A percentile compares a stretch with the other conserved stretches of the same genome.
phyloP scores from a whole-genome alignment of 768 basidiomycete genomes.

The Zangia roseola region DNA sequence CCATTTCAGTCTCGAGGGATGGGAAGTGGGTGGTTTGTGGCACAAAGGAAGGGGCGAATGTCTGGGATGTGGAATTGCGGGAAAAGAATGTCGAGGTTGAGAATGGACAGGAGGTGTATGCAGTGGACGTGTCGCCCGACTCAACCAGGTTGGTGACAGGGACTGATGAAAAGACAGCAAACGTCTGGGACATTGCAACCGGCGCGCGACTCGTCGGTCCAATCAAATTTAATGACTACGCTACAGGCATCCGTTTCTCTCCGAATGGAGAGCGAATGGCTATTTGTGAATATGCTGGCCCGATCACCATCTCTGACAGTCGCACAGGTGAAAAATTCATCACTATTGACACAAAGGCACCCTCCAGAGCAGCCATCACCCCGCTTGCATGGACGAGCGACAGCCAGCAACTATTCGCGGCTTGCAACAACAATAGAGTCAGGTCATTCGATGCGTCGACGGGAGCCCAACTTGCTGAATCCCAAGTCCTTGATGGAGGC shows the following conservation, averaged over 20 bases:
- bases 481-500: too few relatives aligned
- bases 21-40: not conserved
- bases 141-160: conserved; percentile 5
- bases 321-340: not conserved
- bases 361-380: not conserved
- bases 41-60: not conserved
- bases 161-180: not conserved
- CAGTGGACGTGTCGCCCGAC: not conserved
- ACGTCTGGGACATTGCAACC: not conserved
- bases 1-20: not conserved
- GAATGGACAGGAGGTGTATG: too few relatives aligned
- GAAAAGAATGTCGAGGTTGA: conserved; percentile 1
- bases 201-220: not conserved
- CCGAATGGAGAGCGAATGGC: not conserved
- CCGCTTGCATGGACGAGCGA: conserved; percentile 3
- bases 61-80: not conserved
- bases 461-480: too few relatives aligned
- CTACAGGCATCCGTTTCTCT: conserved; percentile 1
- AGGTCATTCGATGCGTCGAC: not conserved
- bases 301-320: not conserved
- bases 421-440: not conserved
- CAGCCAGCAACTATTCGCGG: not conserved
- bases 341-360: not conserved
- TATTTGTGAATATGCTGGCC: not conserved
- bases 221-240: not conserved